Evolutionary conservation across 164 flowering plant genomes (phyloP).

Genomic region (Umbellularia californica): DNA sequence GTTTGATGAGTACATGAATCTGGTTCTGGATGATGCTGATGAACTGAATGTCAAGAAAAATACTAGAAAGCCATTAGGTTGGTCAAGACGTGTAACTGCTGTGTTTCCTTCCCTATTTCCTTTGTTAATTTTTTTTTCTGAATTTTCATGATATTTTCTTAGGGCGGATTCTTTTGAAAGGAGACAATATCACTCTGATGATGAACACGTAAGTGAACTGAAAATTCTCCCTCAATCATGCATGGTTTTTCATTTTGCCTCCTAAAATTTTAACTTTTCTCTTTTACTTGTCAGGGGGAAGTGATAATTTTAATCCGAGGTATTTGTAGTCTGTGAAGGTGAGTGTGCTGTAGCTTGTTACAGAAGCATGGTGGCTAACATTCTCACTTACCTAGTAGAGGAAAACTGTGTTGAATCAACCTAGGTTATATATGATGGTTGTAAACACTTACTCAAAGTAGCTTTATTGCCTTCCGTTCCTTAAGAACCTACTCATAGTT

Average conservation of each 20-base stretch:
- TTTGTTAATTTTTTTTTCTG: background rate
- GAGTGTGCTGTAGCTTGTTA: background rate
- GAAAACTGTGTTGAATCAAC: background rate
- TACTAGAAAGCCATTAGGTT: conserved; percentile 55
- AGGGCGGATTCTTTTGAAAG: conserved; percentile 76
- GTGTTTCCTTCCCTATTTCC: background rate
- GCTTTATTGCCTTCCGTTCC: background rate
- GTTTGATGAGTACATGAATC: conserved; percentile 94
- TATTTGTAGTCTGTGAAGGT: background rate
- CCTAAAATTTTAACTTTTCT: background rate
- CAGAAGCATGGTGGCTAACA: background rate
- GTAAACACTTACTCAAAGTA: conserved; percentile 5
- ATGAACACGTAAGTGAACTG: conserved; percentile 54
- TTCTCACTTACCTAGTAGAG: background rate
- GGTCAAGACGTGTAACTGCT: background rate
- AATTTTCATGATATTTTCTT: conserved; percentile 8
- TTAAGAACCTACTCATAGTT: background rate
- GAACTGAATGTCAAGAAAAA: conserved; percentile 72
- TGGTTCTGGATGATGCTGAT: conserved; percentile 89
- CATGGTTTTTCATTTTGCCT: background rate
- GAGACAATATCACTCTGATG: conserved; percentile 71
- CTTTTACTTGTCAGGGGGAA: conserved; percentile 36
- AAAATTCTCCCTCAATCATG: background rate
- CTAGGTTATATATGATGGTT: background rate
- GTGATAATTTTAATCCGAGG: conserved; percentile 14